Percentiles rank a stretch among this genome's conserved stretches.
phyloP scores from a whole-genome alignment of 2,329 filamentous ascomycete species.

The Emergomyces orientalis region DNA sequence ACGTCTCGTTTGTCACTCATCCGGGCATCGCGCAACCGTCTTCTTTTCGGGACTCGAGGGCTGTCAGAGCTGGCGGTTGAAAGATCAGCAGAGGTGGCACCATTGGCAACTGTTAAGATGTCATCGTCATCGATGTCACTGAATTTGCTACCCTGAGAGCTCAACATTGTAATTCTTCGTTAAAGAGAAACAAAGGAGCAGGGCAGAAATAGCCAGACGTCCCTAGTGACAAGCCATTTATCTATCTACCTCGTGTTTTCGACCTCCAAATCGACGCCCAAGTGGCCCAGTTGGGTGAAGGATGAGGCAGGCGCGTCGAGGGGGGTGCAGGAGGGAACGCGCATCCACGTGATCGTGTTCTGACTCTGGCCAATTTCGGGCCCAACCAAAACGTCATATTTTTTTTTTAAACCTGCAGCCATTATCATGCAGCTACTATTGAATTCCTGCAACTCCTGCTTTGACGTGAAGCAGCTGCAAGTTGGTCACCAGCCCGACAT shows the following conservation, averaged over 20 bases:
- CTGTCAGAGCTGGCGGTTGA: conserved; percentile 10
- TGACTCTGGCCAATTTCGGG: not conserved
- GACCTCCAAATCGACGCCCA: not conserved
- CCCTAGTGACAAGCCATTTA: not conserved
- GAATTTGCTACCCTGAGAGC: conserved; percentile 21
- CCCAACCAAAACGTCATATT: no score
- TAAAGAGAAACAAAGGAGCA: not conserved
- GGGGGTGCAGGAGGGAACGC: not conserved
- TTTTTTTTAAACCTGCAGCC: no score
- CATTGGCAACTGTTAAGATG: not conserved
- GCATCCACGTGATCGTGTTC: not conserved
- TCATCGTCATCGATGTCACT: conserved; percentile 25
- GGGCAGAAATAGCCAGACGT: not conserved
- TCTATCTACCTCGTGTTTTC: not conserved
- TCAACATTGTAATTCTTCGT: conserved; percentile 22
- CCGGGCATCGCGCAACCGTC: conserved; percentile 20
- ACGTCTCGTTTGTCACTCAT: not conserved
- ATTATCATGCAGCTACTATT: no score
- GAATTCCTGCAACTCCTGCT: no score
- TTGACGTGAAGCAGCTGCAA: not conserved
- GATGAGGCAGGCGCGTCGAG: not conserved
- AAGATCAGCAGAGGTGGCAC: not conserved
- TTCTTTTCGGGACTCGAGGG: conserved; percentile 28
- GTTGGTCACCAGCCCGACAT: not conserved
- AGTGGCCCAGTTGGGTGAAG: not conserved